Base-by-base conservation (phyloP, 2,329 filamentous ascomycete species). In the Colletotrichum noveboracense region DNA sequence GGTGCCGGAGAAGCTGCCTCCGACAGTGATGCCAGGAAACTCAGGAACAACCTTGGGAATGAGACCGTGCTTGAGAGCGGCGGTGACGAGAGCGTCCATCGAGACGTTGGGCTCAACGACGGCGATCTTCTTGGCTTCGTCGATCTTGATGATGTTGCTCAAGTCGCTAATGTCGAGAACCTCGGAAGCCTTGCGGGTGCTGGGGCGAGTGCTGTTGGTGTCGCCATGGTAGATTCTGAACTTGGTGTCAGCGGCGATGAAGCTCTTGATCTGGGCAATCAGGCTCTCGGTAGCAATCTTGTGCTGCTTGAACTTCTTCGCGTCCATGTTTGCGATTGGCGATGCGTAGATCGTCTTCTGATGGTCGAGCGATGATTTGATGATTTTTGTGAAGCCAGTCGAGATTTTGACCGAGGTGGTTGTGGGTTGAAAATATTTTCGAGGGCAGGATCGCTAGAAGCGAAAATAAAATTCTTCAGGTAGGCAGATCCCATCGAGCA, bases 141-240 rank as follows among this genome's bases (percentile, higher is more conserved):
- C 89, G 65, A 96, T 85, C 7, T 86, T 83, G 16, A 96, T 85
- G n/a, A 96, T 89, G 81, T 90, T 88, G 78, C 87, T 88, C 8
- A 96, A 88, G 4, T 81, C 80, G 82, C 92, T 93, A 38, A 93
- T 95, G 81, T 95, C 93, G 66, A 96, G 87, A 7, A 91, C 89
- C 78, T 90, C 90, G 80, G 88, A 87, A 6, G 83, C 80, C 34
- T 61, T 32, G n/a, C 72, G 72, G n/a, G 85, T 84, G 7, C 88
- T 88, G 34, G 88, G 87, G 6, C 94, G 92, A 48, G 94, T 96
- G 83, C 91, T 94, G 85, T 95, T 95, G 36, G 94, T 95, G 0
- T 93, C 91, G 76, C 94, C 94, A 84, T 96, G 94, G 78, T 92
- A 94, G 80, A 96, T 92, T 14, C 93, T 89, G 83, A 94, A 96